Conservation (phyloP, 2,329 filamentous ascomycete species). For the Teratosphaeria nubilosa region DNA sequence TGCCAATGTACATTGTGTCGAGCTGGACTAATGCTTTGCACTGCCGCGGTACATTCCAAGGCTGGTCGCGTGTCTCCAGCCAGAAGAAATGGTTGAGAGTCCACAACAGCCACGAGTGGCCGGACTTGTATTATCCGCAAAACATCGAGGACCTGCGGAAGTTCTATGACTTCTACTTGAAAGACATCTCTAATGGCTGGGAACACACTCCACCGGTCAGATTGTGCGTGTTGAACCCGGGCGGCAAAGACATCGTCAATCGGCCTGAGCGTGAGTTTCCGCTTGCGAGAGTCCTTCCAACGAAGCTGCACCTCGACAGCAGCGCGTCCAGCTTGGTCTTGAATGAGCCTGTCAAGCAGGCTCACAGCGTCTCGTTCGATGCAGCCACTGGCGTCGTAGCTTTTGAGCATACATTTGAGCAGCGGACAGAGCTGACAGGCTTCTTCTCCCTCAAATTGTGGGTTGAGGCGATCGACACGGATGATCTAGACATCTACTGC, state of each 20-base stretch:
- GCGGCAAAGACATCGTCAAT: background rate
- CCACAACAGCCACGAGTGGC: conserved; percentile 36
- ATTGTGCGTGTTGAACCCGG: conserved; percentile 25
- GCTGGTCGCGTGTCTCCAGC: conserved; percentile 28
- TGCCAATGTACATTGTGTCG: conserved; percentile 16
- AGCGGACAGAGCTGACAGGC: background rate
- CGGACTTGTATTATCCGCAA: conserved; percentile 31
- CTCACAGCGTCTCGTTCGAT: background rate
- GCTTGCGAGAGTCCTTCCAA: background rate
- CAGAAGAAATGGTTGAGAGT: conserved; percentile 37
- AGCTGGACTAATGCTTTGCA: conserved; percentile 14
- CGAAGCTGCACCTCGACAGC: background rate
- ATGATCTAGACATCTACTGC: background rate
- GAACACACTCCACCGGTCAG: conserved; percentile 38
- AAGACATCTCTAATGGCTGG: conserved; percentile 34
- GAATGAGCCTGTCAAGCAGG: background rate
- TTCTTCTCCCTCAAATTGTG: background rate
- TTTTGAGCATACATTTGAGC: background rate
- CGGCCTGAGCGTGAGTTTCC: background rate
- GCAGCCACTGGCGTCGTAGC: background rate
- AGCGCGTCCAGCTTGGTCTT: background rate
- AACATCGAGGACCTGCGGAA: conserved; percentile 28
- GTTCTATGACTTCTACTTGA: conserved; percentile 41
- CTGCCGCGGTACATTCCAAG: conserved; percentile 17
- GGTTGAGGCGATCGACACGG: background rate